Evolutionary conservation across 139 green algal species (phyloP), one percentile per base, ranked within the genome.

Genomic region (Chlorella vulgaris): DNA sequence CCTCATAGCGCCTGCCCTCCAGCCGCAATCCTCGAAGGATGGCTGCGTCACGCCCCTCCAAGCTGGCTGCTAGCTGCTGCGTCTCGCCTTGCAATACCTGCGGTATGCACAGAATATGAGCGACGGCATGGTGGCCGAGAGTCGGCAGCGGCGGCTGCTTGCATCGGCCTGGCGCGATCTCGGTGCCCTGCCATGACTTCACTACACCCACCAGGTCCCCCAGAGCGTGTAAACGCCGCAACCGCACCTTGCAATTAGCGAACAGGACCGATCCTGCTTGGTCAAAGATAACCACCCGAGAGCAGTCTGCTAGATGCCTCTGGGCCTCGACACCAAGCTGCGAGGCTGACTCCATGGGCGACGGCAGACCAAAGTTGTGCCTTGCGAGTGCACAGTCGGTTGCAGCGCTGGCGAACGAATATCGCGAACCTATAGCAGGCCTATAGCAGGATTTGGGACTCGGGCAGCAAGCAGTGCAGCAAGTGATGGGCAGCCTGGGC

Each of bases 1-100:
- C 85, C 82, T 91, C 85, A 63, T 84, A 91, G 24, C 77, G 70
- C 60, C 73, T 76, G 39, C 86, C 82, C 10, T 79, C 61, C 8
- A 90, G 39, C 1, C n/a, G 5, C 15, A 90, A 50, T 0, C 86
- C 86, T 31, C 38, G 60, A n/a, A 74, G 61, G 5, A 90, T 70
- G 0, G 86, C 86, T n/a, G 42, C 63, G 29, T 90, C 86, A n/a
- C 81, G 31, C 4, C 83, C 69, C 1, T 33, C 69, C 39, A 88
- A 83, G 4, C 63, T 10, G 22, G 24, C 47, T 6, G 69, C 53
- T 8, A 90, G 58, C 1, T 69, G 50, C 39, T 69, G 47, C 31
- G 85, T 21, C 66, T 90, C 86, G 6, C 50, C 36, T 10, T 31
- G 47, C 0, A 58, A 47, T 4, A 83, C 66, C 77, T 83, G 77